Percentiles rank a stretch among this genome's conserved stretches.
phyloP scores from a whole-genome alignment of 1,284 basidiomycete genomes.

The Melanopsichium pennsylvanicum region DNA sequence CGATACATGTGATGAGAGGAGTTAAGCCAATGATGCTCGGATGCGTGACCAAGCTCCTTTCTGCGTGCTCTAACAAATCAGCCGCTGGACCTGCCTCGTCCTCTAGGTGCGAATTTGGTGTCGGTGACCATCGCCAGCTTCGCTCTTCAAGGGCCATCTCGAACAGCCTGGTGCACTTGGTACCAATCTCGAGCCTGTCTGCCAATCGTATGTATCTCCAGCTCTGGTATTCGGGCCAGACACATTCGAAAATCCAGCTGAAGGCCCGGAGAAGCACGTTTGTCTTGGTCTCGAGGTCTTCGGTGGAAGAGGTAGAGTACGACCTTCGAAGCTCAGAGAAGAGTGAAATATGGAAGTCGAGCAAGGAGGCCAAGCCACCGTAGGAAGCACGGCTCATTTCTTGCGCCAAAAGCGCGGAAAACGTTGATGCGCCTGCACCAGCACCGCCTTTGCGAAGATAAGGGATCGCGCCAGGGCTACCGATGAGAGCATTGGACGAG shows the following conservation, averaged over 20 bases:
- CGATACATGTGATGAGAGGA: slow-evolving; percentile 76
- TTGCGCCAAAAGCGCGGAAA: slow-evolving; percentile 73
- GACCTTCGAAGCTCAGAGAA: slow-evolving; percentile 77
- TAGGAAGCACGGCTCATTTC: slow-evolving; percentile 80
- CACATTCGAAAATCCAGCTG: slow-evolving; percentile 79
- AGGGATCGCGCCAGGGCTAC: slow-evolving; percentile 65
- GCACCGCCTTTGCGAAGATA: slow-evolving; percentile 16
- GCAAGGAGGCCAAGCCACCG: slow-evolving; percentile 78
- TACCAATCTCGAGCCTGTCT: slow-evolving; percentile 81
- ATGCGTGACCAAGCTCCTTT: slow-evolving; percentile 75
- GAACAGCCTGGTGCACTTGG: slow-evolving; percentile 75
- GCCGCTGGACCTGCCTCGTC: slow-evolving; percentile 21
- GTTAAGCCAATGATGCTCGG: slow-evolving; percentile 78
- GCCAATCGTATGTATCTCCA: slow-evolving; percentile 82
- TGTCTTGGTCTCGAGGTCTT: slow-evolving; percentile 76
- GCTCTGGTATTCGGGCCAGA: slow-evolving; percentile 82
- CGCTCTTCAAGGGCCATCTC: slow-evolving; percentile 73
- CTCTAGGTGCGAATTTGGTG: slow-evolving; percentile 58
- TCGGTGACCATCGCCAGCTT: slow-evolving; percentile 20
- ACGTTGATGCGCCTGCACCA: slow-evolving; percentile 5
- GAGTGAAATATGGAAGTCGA: slow-evolving; percentile 78
- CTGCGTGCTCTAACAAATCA: slow-evolving; percentile 69
- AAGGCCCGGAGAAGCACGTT: slow-evolving; percentile 80
- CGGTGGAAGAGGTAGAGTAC: slow-evolving; percentile 69
- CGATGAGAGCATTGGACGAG: slow-evolving; percentile 78